phyloP scores from a whole-genome alignment of 768 basidiomycete species.

The Podaxis sp. region DNA sequence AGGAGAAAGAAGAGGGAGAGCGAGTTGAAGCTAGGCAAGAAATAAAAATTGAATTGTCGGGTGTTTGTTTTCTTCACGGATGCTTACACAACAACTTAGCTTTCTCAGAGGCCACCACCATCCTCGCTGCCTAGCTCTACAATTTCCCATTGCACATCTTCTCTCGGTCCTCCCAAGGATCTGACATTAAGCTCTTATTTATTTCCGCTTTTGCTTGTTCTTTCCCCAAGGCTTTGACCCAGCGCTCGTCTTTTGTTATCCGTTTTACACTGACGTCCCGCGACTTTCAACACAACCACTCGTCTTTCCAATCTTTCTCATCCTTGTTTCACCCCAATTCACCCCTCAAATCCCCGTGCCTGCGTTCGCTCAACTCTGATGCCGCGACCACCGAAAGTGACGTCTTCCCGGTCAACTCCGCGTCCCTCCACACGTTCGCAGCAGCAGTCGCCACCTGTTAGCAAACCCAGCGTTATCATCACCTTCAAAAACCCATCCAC shows the following conservation, averaged over 20 bases:
- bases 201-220: background rate
- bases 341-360: background rate
- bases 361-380: background rate
- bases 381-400: conserved; percentile 7
- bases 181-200: background rate
- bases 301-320: background rate
- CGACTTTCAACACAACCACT: background rate
- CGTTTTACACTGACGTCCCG: background rate
- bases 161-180: background rate
- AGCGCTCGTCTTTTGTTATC: background rate
- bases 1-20: background rate
- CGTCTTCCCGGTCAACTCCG: conserved; percentile 11
- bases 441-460: conserved; percentile 7
- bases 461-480: conserved; percentile 9
- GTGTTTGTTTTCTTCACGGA: conserved; percentile 9
- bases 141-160: background rate
- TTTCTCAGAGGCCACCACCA: conserved; percentile 15
- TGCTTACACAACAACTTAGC: conserved; percentile 14
- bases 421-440: conserved; percentile 14
- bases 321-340: background rate
- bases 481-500: conserved; percentile 2
- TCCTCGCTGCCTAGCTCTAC: background rate
- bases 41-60: conserved; percentile 11
- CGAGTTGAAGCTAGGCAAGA: background rate
- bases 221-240: background rate